Conservation (phyloP, 768 basidiomycete species). For the Tricholoma matsutake region DNA sequence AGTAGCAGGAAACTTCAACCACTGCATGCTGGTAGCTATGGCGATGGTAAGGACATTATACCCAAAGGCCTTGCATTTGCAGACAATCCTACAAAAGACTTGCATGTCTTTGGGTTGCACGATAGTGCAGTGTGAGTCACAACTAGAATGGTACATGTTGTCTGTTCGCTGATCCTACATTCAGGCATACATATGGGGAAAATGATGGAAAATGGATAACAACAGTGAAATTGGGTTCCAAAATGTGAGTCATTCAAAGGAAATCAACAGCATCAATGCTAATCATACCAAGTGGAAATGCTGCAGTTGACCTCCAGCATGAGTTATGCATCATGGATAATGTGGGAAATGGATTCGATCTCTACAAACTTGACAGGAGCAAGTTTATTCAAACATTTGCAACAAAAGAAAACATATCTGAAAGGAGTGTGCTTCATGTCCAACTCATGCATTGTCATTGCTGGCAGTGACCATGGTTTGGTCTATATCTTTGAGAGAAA, state of each 20-base stretch:
- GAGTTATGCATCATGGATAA: too few species aligned
- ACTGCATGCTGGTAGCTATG: background rate
- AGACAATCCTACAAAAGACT: background rate
- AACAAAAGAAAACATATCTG: constrained; percentile 11
- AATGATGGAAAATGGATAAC: background rate
- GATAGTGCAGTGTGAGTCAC: background rate
- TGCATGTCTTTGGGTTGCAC: background rate
- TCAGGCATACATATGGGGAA: background rate
- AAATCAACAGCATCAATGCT: too few species aligned
- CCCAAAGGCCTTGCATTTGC: background rate
- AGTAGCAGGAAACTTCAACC: background rate
- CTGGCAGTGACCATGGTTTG: constrained; percentile 20
- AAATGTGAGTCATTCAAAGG: too few species aligned
- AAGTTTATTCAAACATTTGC: constrained; percentile 9
- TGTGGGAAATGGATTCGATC: constrained; percentile 10
- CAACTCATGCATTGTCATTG: constrained; percentile 8
- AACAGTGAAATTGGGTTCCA: background rate
- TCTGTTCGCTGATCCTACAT: background rate
- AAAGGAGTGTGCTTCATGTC: constrained; percentile 18
- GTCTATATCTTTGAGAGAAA: constrained; percentile 21
- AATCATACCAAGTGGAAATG: too few species aligned
- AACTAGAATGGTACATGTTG: background rate
- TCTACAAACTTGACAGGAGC: constrained; percentile 17
- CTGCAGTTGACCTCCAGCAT: too few species aligned
- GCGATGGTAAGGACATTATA: background rate